Conservation (phyloP, 495 filamentous ascomycete genomes). For the Polyplosphaeria fusca region DNA sequence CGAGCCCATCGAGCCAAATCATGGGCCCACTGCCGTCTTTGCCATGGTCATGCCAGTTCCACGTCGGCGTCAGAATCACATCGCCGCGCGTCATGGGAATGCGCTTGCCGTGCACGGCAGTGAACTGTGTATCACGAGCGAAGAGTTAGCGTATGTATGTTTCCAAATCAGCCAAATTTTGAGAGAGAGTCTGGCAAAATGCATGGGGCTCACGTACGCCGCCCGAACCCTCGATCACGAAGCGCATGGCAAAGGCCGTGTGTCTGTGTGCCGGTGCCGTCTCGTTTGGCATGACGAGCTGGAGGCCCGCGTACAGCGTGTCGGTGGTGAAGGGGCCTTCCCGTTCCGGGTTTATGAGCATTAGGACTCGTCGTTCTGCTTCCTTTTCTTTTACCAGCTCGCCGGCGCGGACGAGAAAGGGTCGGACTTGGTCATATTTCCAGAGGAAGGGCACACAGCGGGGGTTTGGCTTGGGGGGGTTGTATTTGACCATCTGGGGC, state of each 20-base stretch:
- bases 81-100: slow-evolving; percentile 50
- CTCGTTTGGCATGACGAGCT: slow-evolving; percentile 51
- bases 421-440: slow-evolving; percentile 45
- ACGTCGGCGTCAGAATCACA: slow-evolving; percentile 52
- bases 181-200: no score
- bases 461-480: slow-evolving; percentile 48
- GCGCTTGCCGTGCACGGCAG: slow-evolving; percentile 48
- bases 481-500: slow-evolving; percentile 48
- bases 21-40: slow-evolving; percentile 51
- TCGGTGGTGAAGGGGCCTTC: slow-evolving; percentile 53
- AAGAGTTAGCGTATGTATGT: no score
- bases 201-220: no score
- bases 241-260: slow-evolving; percentile 52
- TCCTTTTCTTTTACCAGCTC: slow-evolving; percentile 45
- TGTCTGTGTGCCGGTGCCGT: slow-evolving; percentile 51
- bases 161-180: no score
- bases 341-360: slow-evolving; percentile 48
- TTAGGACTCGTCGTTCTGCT: slow-evolving; percentile 49
- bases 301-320: slow-evolving; percentile 51
- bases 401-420: slow-evolving; percentile 44
- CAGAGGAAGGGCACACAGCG: slow-evolving; percentile 42
- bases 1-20: slow-evolving; percentile 53
- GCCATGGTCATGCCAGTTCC: slow-evolving; percentile 53
- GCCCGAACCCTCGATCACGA: slow-evolving; percentile 49
- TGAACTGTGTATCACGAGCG: no score